phyloP scores from a whole-genome alignment of 164 flowering plant genomes.

The grape (Vitis vinifera) region ASM3070453v1 NC_081805.1:21059001-21059500 shows the following conservation, averaged over 20 bases:
- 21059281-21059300: conserved; percentile 99
- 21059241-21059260: conserved; percentile 93
- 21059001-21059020: conserved; percentile 82
- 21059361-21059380: conserved; percentile 82
- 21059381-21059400: conserved; percentile 62
- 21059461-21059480: conserved; percentile 22
- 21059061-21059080: conserved; percentile 89
- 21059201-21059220: conserved; percentile 99
- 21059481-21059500: too few relatives aligned
- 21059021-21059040: conserved; percentile 73
- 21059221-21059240: conserved; percentile 97
- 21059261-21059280: conserved; percentile 96
- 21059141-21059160: conserved; percentile 94
- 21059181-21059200: conserved; percentile 85
- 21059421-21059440: too few relatives aligned
- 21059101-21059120: conserved; percentile 91
- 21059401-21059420: too few relatives aligned
- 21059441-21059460: too few relatives aligned
- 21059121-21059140: conserved; percentile 84
- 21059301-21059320: conserved; percentile 94
- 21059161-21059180: conserved; percentile 93
- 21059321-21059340: conserved; percentile 90
- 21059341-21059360: conserved; percentile 85
- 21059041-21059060: conserved; percentile 96
- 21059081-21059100: conserved; percentile 93